These are phyloP conservation scores for Trifolium dubium DNA, from an alignment of 306 rosid genomes.

Conservation along the genomic window DNA sequence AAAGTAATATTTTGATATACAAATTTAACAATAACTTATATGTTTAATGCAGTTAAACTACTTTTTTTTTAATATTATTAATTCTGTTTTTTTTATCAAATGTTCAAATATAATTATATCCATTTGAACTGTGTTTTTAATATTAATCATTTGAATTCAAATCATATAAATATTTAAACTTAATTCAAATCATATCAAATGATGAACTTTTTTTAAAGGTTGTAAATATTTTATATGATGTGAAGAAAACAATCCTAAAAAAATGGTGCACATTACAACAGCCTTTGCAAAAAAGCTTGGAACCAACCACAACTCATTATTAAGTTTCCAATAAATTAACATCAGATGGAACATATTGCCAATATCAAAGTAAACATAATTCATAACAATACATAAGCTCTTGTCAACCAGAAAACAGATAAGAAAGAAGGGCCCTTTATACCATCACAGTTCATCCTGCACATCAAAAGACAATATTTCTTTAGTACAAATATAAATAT, in stretches of 20 bases:
- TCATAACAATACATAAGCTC: conserved; percentile 10
- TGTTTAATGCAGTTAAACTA: no score
- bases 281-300: conserved; percentile 1
- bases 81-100: no score
- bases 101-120: no score
- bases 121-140: no score
- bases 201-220: background rate
- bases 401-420: conserved; percentile 22
- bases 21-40: no score
- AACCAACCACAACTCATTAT: conserved; percentile 7
- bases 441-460: conserved; percentile 82
- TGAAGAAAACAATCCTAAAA: background rate
- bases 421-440: background rate
- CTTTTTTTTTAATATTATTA: no score
- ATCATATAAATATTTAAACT: no score
- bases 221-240: background rate
- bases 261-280: background rate
- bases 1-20: no score
- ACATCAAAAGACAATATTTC: conserved; percentile 40
- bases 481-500: conserved; percentile 11
- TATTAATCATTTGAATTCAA: no score
- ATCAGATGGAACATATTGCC: background rate
- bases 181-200: no score
- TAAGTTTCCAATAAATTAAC: conserved; percentile 18
- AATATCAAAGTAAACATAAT: background rate